These are phyloP conservation scores for Metarhizium brunneum DNA, from an alignment of 2,329 filamentous ascomycete genomes.

Conservation along the genomic window DNA sequence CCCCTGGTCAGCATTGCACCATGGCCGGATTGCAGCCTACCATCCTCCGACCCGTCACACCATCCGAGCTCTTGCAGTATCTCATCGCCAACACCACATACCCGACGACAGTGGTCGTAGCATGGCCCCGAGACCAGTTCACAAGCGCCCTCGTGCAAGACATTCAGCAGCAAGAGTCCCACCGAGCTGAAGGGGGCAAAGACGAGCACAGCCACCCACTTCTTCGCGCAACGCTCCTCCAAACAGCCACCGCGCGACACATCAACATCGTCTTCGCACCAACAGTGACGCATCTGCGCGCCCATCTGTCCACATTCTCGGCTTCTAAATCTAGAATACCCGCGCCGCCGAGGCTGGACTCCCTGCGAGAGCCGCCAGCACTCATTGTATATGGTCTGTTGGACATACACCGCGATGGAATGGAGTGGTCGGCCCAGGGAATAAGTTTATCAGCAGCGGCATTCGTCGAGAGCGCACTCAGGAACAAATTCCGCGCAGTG, in stretches of 20 bases:
- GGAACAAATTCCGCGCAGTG: conserved; percentile 32
- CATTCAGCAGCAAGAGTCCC: conserved; percentile 21
- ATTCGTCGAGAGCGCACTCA: conserved; percentile 50
- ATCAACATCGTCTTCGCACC: conserved; percentile 65
- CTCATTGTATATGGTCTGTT: conserved; percentile 59
- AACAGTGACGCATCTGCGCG: conserved; percentile 67
- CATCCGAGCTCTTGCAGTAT: conserved; percentile 54
- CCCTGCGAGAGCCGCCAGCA: conserved; percentile 22
- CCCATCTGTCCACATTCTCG: conserved; percentile 56
- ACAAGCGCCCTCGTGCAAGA: conserved; percentile 46
- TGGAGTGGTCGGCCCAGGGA: conserved; percentile 69
- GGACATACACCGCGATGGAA: conserved; percentile 55
- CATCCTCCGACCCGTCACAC: conserved; percentile 43
- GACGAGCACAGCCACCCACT: conserved; percentile 24
- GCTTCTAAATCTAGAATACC: conserved; percentile 24
- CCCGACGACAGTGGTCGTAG: conserved; percentile 62
- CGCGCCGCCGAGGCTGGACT: conserved; percentile 20
- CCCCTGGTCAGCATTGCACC: not conserved
- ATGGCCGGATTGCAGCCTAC: conserved; percentile 21
- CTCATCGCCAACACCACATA: conserved; percentile 46
- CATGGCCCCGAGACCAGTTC: conserved; percentile 56
- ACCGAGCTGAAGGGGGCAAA: not conserved
- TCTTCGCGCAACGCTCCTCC: conserved; percentile 55
- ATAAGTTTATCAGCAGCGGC: conserved; percentile 52
- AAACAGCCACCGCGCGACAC: conserved; percentile 58